Percentiles rank a stretch among this genome's conserved stretches.
Evolutionary conservation across 345 rosid species (phyloP).

Genomic region (Erucastrum elatum): DNA sequence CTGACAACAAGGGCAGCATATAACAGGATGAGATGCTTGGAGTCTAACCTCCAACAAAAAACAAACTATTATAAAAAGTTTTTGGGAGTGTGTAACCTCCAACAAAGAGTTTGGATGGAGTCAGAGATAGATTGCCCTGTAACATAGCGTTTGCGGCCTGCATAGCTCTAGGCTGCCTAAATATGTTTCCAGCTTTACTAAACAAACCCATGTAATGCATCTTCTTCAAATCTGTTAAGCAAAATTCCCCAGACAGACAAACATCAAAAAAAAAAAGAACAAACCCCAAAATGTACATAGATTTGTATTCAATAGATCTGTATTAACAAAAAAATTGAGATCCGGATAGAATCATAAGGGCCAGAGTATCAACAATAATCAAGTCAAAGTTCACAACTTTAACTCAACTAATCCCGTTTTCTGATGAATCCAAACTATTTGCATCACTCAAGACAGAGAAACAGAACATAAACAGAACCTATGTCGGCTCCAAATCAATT

Average conservation of each 20-base stretch:
- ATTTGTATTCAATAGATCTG: slow-evolving; percentile 1
- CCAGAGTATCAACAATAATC: slow-evolving; percentile 11
- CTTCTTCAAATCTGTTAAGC: slow-evolving; percentile 22
- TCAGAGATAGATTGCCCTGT: slow-evolving; percentile 39
- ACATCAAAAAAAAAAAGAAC: not conserved
- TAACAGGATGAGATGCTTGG: not conserved
- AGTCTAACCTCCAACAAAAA: no score
- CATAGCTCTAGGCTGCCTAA: slow-evolving; percentile 39
- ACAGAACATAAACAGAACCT: not conserved
- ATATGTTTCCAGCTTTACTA: slow-evolving; percentile 42
- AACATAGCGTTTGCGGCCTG: slow-evolving; percentile 34
- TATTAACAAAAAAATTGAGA: not conserved
- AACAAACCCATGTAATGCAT: slow-evolving; percentile 43
- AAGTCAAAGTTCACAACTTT: slow-evolving; percentile 19
- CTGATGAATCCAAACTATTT: slow-evolving; percentile 6
- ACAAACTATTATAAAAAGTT: not conserved
- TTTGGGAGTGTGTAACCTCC: slow-evolving; percentile 17
- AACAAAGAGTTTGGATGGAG: slow-evolving; percentile 40
- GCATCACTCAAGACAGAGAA: slow-evolving; percentile 14
- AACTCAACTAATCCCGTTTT: slow-evolving; percentile 1
- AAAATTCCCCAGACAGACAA: not conserved
- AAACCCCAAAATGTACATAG: slow-evolving; percentile 3
- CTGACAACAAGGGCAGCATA: slow-evolving; percentile 7
- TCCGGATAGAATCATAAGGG: not conserved
- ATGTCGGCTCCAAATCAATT: slow-evolving; percentile 2